Evolutionary conservation across 306 rosid genomes (phyloP), one percentile per base, ranked within the genome.

Genomic region (Pachyrhizus erosus): DNA sequence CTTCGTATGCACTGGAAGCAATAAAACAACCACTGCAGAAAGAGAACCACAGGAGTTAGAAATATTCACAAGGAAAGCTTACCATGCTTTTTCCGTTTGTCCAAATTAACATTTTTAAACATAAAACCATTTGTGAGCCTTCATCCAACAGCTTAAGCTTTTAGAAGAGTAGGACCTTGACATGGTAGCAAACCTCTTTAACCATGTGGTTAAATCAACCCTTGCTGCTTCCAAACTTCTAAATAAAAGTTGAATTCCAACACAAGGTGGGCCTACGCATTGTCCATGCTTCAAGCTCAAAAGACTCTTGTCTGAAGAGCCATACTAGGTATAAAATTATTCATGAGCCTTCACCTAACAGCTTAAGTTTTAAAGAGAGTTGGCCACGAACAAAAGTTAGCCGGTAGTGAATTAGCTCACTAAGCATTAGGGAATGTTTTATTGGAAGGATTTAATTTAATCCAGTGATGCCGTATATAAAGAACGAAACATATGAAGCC

Each of bases 11-110:
- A 82, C 99, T 91, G 73, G 85, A 89, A 87, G 99, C 99, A 81
- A 95, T 85, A 87, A 89, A 95, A 88, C 97, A 91, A 88, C 99
- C 99, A 88, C 98, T 93, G 94, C 61, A 90, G 67, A 88, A 84
- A 80, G 84, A 77, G 73, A 85, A 78, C 37, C 73, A 45, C 9
- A 20, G 7, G 75, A 69, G 60, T 84, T 77, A 87, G 33, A 55
- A 79, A 79, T 64, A 84, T 52, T 54, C 29, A 45, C 69, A 75
- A 33, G 42, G 29, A 48, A 80, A 61, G 48, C 40, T 74, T 65
- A 69, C 67, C 29, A 37, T 79, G 37, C 55, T 86, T 62, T 49
- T 66, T 76, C 49, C 34, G 14, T 76, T 68, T 42, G 13, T 72
- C 65, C 45, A 55, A 58, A 34, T 64, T 23, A 68, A 64, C 46